phyloP scores from a whole-genome alignment of 495 filamentous ascomycete genomes.

The Neurospora pannonica region DNA sequence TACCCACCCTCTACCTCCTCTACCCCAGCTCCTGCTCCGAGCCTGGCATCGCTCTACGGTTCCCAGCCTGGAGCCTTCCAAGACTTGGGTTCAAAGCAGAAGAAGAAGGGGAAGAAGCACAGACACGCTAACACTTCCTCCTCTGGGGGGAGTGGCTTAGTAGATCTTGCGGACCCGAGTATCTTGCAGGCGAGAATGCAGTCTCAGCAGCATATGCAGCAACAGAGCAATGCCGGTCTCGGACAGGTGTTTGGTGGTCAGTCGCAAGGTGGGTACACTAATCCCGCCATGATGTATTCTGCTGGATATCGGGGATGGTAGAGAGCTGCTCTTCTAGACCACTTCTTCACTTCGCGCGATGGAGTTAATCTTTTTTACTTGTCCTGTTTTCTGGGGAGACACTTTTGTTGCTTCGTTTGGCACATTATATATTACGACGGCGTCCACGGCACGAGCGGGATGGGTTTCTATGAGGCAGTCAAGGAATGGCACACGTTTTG shows the following conservation, averaged over 20 bases:
- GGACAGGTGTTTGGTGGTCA: constrained; percentile 87
- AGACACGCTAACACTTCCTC: constrained; percentile 99
- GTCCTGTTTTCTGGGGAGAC: constrained; percentile 11
- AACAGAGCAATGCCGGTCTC: constrained; percentile 62
- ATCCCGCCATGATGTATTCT: constrained; percentile 79
- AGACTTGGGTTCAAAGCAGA: constrained; percentile 87
- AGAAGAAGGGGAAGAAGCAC: constrained; percentile 99
- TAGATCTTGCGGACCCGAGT: constrained; percentile 99
- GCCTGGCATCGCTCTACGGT: constrained; percentile 83
- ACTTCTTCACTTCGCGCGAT: constrained; percentile 1
- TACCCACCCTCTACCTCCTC: constrained; percentile 68
- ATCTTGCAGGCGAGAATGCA: constrained; percentile 98
- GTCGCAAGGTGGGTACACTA: constrained; percentile 98
- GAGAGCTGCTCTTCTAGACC: constrained; percentile 14
- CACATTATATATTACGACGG: constrained; percentile 26
- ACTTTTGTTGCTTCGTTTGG: constrained; percentile 17
- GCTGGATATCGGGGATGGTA: constrained; percentile 66
- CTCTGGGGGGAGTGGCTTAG: constrained; percentile 93
- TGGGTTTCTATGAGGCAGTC: constrained; percentile 10
- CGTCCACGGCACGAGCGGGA: constrained; percentile 15
- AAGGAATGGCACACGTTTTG: constrained; percentile 8
- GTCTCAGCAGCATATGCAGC: constrained; percentile 74
- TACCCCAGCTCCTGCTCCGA: constrained; percentile 80
- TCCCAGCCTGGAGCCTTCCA: constrained; percentile 71
- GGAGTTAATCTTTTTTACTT: constrained; percentile 10